Evolutionary conservation across 768 basidiomycete species (phyloP).

Genomic region (Boletus reticuloceps): DNA sequence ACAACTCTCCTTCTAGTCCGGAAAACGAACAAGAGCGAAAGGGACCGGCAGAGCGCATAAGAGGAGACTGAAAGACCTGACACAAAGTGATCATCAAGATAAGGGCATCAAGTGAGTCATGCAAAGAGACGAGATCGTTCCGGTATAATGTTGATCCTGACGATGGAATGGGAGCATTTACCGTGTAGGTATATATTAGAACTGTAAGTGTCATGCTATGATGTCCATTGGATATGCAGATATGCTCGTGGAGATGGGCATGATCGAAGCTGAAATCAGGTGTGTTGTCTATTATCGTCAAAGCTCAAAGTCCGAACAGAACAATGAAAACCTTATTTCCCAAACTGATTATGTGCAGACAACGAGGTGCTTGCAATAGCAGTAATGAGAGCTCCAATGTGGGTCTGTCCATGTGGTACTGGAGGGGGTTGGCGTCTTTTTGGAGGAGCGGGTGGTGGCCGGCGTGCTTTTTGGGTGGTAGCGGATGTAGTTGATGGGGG

Average conservation of each 20-base stretch:
- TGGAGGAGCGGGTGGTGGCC: constrained; percentile 66
- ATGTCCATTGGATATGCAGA: constrained; percentile 25
- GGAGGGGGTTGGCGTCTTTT: constrained; percentile 73
- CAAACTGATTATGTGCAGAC: constrained; percentile 17
- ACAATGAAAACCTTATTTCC: constrained; percentile 11
- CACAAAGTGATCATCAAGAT: neutral
- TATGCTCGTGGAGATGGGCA: constrained; percentile 16
- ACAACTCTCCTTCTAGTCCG: neutral
- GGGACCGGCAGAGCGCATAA: neutral
- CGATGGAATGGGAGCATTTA: constrained; percentile 6
- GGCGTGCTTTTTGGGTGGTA: constrained; percentile 32
- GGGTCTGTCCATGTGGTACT: constrained; percentile 50
- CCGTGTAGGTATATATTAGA: constrained; percentile 13
- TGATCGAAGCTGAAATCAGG: constrained; percentile 6
- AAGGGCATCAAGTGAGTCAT: neutral
- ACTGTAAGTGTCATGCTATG: constrained; percentile 15
- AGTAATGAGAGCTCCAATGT: constrained; percentile 56
- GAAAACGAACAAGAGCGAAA: neutral
- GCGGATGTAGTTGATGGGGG: constrained; percentile 14
- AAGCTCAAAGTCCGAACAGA: constrained; percentile 1
- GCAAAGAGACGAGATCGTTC: neutral
- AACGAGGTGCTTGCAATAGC: constrained; percentile 47
- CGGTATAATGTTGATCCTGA: constrained; percentile 1
- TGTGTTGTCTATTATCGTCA: constrained; percentile 6
- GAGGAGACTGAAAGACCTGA: neutral